Evolutionary conservation across 306 rosid species (phyloP), one percentile per base, ranked within the genome.

Genomic region (Lagenaria siceraria): DNA sequence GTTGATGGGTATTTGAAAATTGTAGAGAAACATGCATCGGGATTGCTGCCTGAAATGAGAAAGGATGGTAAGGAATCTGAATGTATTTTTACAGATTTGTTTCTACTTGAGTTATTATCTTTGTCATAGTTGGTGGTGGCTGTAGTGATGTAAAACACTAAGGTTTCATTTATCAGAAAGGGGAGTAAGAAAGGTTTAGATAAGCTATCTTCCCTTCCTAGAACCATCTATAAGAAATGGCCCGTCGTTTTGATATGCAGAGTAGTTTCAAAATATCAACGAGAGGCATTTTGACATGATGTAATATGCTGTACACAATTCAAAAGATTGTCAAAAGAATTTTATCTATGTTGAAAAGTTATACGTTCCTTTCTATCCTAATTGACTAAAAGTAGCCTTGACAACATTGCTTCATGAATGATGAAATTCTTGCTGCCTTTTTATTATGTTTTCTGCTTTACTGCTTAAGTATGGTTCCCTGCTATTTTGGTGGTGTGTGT

Each of bases 31-130:
- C 93, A 92, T 83, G 88, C 98, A 71, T 88, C 97, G 33, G 96
- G 97, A 65, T 79, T 90, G 81, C 90, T 96, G 59, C 96, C 98
- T 77, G 99, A 96, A 82, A 96, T 88, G 99, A 92, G 97, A 88
- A 92, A 90, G 85, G 98, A 96, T 52, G 99, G 99, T 96, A 79
- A 86, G 91, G 62, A 25, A 4, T 3, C 24, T 21, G 7, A 42
- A 21, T 43, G 11, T 69, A 43, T 40, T 21, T 40, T 42, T 22
- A 17, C 13, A 1, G 15, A 69, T 40, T 66, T 66, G 31, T 66
- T 38, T n/a, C 51, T 66, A 66, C 10, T 5, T 1, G 35, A 31
- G 8, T 59, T 59, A 59, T 58, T 58, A 58, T 58, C 33, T 24
- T 10, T 7, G 4, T 65, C 9, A 10, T 36, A 9, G 29, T 58